Conservation (phyloP, 495 filamentous ascomycete genomes). For the Pyronema omphalodes region DNA sequence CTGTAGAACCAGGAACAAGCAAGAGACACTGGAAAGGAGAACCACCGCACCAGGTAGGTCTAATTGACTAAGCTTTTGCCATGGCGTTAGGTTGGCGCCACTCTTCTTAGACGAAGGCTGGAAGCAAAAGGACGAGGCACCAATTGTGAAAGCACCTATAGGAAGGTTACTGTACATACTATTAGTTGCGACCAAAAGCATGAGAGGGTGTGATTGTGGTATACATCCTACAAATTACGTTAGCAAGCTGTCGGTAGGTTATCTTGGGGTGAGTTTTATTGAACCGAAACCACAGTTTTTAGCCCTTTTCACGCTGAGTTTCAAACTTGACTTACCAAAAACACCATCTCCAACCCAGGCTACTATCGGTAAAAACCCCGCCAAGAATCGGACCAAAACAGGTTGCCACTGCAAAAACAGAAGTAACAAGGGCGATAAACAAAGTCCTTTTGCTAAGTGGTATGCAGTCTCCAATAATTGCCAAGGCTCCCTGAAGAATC, state of each 20-base stretch:
- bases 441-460: constrained; percentile 51
- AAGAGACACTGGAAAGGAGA: constrained; percentile 56
- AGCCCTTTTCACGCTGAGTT: too few relatives aligned
- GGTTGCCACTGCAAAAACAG: constrained; percentile 60
- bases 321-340: constrained; percentile 30
- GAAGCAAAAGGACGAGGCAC: constrained; percentile 40
- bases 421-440: constrained; percentile 53
- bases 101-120: constrained; percentile 30
- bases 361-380: constrained; percentile 38
- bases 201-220: too few relatives aligned
- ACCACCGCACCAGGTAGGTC: constrained; percentile 48
- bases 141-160: constrained; percentile 44
- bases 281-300: too few relatives aligned
- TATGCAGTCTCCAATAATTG: constrained; percentile 60
- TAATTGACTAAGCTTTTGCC: constrained; percentile 37
- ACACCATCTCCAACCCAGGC: constrained; percentile 59
- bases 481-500: constrained; percentile 55
- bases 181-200: too few relatives aligned
- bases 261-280: too few relatives aligned
- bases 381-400: constrained; percentile 55
- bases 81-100: constrained; percentile 24
- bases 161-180: constrained; percentile 43
- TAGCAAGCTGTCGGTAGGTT: too few relatives aligned
- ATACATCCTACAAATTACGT: too few relatives aligned
- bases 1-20: constrained; percentile 59